A percentile compares a stretch with the other conserved stretches of the same genome.
Evolutionary conservation across 345 rosid genomes (phyloP).

Genomic region (Populus alba): DNA sequence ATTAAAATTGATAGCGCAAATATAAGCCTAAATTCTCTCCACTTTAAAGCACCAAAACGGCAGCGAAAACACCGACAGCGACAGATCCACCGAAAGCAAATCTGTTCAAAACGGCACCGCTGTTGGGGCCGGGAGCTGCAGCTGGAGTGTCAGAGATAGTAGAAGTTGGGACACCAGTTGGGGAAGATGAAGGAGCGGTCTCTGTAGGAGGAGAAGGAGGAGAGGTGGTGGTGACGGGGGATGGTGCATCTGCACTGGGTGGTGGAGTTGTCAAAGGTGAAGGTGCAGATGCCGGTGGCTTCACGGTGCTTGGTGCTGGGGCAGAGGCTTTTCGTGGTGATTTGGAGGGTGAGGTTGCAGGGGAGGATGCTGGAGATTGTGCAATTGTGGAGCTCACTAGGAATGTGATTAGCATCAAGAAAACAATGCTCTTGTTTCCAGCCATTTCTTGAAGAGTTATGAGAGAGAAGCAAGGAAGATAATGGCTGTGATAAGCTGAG

Average conservation of each 20-base stretch:
- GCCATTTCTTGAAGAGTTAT: neutral
- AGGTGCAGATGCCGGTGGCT: slow-evolving; percentile 3
- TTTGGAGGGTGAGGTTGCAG: neutral
- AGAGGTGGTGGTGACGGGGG: slow-evolving; percentile 18
- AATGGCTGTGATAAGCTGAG: too few species aligned
- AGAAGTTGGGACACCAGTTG: neutral
- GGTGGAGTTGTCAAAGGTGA: slow-evolving; percentile 15
- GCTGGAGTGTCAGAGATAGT: slow-evolving; percentile 20
- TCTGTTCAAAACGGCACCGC: slow-evolving; percentile 32
- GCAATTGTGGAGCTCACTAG: neutral
- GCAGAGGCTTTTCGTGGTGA: neutral
- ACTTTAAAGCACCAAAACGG: slow-evolving; percentile 30
- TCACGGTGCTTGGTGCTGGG: neutral
- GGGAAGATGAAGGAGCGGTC: neutral
- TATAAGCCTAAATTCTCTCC: neutral
- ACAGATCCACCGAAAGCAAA: slow-evolving; percentile 27
- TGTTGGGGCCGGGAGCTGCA: slow-evolving; percentile 35
- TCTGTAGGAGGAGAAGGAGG: slow-evolving; percentile 26
- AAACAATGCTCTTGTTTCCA: neutral
- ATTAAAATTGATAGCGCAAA: neutral
- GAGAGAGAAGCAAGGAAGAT: neutral
- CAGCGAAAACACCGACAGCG: slow-evolving; percentile 27
- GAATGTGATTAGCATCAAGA: neutral
- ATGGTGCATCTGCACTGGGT: slow-evolving; percentile 6
- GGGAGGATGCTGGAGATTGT: slow-evolving; percentile 14